Percentiles rank a stretch among this genome's conserved stretches.
Conservation (phyloP, 2,329 filamentous ascomycete species). For the Leptographium radiaticola region DNA sequence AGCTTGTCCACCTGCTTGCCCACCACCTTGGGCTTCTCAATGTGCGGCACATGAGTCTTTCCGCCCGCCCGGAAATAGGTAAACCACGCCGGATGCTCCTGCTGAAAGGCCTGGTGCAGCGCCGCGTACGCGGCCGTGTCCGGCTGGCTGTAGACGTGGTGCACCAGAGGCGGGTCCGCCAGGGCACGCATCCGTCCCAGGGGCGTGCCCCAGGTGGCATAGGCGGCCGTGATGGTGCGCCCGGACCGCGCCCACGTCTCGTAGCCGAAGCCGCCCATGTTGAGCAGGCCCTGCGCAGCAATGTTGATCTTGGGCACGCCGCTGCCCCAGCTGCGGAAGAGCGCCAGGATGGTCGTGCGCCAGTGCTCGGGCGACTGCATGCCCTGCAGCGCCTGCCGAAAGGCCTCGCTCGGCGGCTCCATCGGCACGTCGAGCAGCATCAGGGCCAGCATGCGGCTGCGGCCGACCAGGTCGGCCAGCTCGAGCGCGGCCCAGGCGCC, state of each 20-base stretch:
- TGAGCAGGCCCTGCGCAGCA: neutral
- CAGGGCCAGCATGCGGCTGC: neutral
- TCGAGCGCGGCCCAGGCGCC: neutral
- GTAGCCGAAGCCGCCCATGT: neutral
- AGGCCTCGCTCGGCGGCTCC: neutral
- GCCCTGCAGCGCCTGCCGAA: neutral
- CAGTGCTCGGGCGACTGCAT: neutral
- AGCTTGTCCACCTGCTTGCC: too few relatives aligned
- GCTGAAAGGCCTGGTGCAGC: neutral
- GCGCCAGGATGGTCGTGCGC: neutral
- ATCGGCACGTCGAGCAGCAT: neutral
- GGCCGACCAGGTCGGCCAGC: neutral
- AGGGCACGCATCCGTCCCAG: neutral
- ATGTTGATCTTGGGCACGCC: neutral
- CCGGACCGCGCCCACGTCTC: neutral
- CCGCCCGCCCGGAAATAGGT: neutral
- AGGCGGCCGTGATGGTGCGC: neutral
- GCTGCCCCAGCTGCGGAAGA: neutral
- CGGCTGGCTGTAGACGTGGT: neutral
- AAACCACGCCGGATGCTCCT: neutral
- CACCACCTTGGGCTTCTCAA: neutral
- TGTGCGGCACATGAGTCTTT: neutral
- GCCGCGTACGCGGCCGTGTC: neutral
- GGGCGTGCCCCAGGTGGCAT: neutral
- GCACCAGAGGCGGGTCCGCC: neutral